Conservation (phyloP, 805 yeast species). For the Pichia kluyveri region DNA sequence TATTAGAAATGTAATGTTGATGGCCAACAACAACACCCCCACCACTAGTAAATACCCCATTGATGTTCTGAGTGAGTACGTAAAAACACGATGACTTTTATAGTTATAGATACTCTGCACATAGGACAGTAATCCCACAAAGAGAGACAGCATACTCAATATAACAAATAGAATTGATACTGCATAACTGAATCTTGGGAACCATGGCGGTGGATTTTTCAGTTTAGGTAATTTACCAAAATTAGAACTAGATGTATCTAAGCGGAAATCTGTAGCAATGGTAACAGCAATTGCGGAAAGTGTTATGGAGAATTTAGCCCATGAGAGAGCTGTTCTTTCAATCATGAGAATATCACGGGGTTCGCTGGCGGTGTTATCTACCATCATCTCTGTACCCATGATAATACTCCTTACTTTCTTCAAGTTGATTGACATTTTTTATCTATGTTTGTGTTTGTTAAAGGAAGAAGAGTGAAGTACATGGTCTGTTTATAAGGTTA, state of each 20-base stretch:
- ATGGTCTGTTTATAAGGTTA: no score
- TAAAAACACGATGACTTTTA: slow-evolving; percentile 32
- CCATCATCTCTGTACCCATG: slow-evolving; percentile 17
- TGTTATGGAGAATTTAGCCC: slow-evolving; percentile 37
- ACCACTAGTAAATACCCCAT: slow-evolving; percentile 19
- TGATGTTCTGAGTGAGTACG: slow-evolving; percentile 23
- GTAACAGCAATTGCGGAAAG: slow-evolving; percentile 40
- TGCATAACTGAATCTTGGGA: slow-evolving; percentile 15
- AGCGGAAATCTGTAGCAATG: slow-evolving; percentile 34
- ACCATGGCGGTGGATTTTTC: slow-evolving; percentile 2
- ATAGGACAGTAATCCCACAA: slow-evolving; percentile 34
- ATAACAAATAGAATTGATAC: slow-evolving; percentile 26
- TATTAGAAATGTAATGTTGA: slow-evolving; percentile 7
- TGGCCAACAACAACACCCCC: slow-evolving; percentile 4
- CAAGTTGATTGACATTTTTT: background rate
- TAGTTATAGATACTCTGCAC: slow-evolving; percentile 35
- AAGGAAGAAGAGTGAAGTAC: no score
- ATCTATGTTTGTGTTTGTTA: no score
- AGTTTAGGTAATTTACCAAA: slow-evolving; percentile 7
- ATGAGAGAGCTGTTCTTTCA: slow-evolving; percentile 43
- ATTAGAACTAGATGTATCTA: slow-evolving; percentile 26
- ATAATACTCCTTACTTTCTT: background rate
- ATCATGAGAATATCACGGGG: slow-evolving; percentile 48
- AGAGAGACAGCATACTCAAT: slow-evolving; percentile 30
- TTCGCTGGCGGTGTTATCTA: slow-evolving; percentile 34